Base-by-base conservation (phyloP, 805 yeast genomes). In the Metschnikowia kunwiensis region DNA sequence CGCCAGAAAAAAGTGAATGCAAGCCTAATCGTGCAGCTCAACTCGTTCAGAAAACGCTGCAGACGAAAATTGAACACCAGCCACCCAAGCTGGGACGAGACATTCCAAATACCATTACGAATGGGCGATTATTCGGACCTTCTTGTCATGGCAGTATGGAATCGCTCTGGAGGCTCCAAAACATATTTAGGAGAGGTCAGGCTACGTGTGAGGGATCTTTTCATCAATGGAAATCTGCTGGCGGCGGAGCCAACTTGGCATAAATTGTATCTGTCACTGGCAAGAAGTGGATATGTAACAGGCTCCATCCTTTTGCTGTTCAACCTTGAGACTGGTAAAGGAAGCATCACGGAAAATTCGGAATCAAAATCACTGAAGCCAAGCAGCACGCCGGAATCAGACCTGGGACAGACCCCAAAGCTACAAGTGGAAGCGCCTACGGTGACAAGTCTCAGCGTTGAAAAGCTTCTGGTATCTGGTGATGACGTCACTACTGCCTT, bases 231-330 rank as follows among this genome's bases (percentile, higher is more conserved):
- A 10, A 41, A 40, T 9, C 40, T 38, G 7, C 44, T 54, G 34
- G 42, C 44, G 11, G 56, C 60, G 2, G 64, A 59, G 2, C 50
- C 72, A 7, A 59, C 64, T 32, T 75, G 78, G 78, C 68, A 64
- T 46, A 61, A 63, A 41, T 51, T 75, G 5, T 61, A 63, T 32
- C 69, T 76, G 6, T 65, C 65, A 15, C 56, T 53, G 27, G 50
- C 58, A 1, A 54, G 66, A 35, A 63, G 65, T 24, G 54, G 67
- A 10, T 75, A 61, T 48, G 72, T 73, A 9, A 71, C 77, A 1
- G 80, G 80, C 0, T 68, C 76, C 0, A 37, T 75, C 10, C 54
- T 70, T 15, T 33, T 70, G 7, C 66, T 71, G 23, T 65, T 73
- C 39, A 72, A 68, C 36, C 44, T 74, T 32, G 46, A 71, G 32